Evolutionary conservation across 768 basidiomycete species (phyloP).

Genomic region (Phanerochaete carnosa): DNA sequence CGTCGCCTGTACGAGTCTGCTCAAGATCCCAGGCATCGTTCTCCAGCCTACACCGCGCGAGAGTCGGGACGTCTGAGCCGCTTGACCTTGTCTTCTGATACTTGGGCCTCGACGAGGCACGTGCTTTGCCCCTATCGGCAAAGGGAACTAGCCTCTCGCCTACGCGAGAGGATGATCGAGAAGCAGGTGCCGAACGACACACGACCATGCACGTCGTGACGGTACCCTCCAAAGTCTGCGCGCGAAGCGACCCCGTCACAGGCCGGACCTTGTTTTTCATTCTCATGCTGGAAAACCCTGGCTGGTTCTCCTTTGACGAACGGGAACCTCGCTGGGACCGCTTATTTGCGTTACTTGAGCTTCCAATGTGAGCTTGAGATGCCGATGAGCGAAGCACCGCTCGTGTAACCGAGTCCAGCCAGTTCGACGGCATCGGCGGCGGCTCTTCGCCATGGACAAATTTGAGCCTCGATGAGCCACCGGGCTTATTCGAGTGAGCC

Average conservation of each 20-base stretch:
- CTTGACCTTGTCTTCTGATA: constrained; percentile 25
- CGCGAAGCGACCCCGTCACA: constrained; percentile 22
- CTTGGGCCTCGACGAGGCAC: constrained; percentile 21
- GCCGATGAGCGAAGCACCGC: constrained; percentile 55
- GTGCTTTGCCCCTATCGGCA: constrained; percentile 7
- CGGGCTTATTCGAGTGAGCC: background rate
- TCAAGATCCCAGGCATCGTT: constrained; percentile 50
- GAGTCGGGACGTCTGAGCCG: constrained; percentile 45
- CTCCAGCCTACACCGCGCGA: constrained; percentile 59
- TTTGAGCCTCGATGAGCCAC: constrained; percentile 27
- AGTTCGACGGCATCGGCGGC: constrained; percentile 64
- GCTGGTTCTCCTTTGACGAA: constrained; percentile 23
- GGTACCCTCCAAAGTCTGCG: constrained; percentile 32
- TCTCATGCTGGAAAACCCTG: constrained; percentile 19
- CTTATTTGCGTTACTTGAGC: constrained; percentile 24
- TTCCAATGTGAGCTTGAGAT: constrained; percentile 42
- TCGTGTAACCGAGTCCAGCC: constrained; percentile 68
- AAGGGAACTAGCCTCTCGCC: constrained; percentile 17
- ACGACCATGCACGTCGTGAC: constrained; percentile 56
- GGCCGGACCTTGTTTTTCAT: constrained; percentile 21
- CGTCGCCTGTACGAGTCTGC: constrained; percentile 18
- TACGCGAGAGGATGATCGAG: constrained; percentile 50
- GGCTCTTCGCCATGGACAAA: constrained; percentile 21
- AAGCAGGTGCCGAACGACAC: constrained; percentile 69
- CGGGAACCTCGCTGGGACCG: constrained; percentile 16